Percentiles rank a stretch among this genome's conserved stretches.
Evolutionary conservation across 805 yeast species (phyloP).

Genomic region (Pichia gijzeniarum): DNA sequence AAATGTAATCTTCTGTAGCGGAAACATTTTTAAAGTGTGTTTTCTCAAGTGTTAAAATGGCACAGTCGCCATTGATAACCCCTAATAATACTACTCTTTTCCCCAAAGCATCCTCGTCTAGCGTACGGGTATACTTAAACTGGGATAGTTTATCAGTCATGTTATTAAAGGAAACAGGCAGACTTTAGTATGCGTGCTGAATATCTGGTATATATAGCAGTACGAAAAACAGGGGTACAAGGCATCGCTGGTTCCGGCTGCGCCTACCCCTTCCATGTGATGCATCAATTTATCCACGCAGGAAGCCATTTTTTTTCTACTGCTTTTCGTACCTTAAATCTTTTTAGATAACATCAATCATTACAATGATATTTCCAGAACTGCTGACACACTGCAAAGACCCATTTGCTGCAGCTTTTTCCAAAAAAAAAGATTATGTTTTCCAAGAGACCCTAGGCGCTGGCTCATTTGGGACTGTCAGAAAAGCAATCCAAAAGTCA

Average conservation of each 20-base stretch:
- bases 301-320: no score
- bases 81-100: slow-evolving; percentile 71
- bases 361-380: slow-evolving; percentile 2
- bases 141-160: not conserved
- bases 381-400: not conserved
- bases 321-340: no score
- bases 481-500: slow-evolving; percentile 50
- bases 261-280: not conserved
- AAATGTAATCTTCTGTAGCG: slow-evolving; percentile 11
- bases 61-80: slow-evolving; percentile 47
- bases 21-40: slow-evolving; percentile 43
- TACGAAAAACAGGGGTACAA: no score
- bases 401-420: slow-evolving; percentile 2
- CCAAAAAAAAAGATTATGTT: slow-evolving; percentile 59
- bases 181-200: not conserved
- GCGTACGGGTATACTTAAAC: slow-evolving; percentile 42
- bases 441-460: slow-evolving; percentile 89
- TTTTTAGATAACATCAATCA: no score
- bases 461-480: slow-evolving; percentile 90
- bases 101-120: slow-evolving; percentile 56
- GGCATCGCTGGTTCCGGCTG: not conserved
- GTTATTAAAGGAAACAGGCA: not conserved
- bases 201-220: no score
- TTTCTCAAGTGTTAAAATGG: slow-evolving; percentile 70
- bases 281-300: not conserved